Evolutionary conservation across 2,329 filamentous ascomycete genomes (phyloP).

Genomic region (Oidium heveae): DNA sequence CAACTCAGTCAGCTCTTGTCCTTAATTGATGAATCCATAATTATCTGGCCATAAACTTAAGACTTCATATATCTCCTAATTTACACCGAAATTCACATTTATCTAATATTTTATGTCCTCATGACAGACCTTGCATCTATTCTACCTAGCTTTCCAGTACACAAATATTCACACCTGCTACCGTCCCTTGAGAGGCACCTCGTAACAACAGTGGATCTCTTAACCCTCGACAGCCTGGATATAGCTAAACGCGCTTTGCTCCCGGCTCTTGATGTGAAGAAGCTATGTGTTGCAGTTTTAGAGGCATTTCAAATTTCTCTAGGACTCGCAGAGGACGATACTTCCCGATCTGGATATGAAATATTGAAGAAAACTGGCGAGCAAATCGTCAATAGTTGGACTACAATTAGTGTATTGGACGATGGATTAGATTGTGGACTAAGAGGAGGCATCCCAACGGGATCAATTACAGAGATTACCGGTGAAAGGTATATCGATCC

Average conservation of each 20-base stretch:
- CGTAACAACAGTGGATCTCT: constrained; percentile 59
- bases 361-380: constrained; percentile 14
- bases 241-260: constrained; percentile 68
- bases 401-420: constrained; percentile 59
- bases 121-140: constrained; percentile 76
- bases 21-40: no score
- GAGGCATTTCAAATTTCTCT: constrained; percentile 37
- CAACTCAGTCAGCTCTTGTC: no score
- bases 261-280: constrained; percentile 55
- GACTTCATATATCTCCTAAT: no score
- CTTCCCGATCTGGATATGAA: constrained; percentile 3
- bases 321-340: constrained; percentile 4
- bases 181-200: constrained; percentile 54
- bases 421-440: constrained; percentile 42
- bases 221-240: constrained; percentile 60
- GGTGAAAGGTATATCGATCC: constrained; percentile 45
- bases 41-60: no score
- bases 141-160: constrained; percentile 53
- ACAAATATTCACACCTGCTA: constrained; percentile 48
- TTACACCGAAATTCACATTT: not conserved
- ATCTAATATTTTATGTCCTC: constrained; percentile 12
- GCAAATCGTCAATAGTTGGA: constrained; percentile 20
- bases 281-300: constrained; percentile 42
- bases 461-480: constrained; percentile 67
- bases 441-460: constrained; percentile 55